Evolutionary conservation across 192 early-diverging fungal species (phyloP).

Genomic region (Coemansia sp.): DNA sequence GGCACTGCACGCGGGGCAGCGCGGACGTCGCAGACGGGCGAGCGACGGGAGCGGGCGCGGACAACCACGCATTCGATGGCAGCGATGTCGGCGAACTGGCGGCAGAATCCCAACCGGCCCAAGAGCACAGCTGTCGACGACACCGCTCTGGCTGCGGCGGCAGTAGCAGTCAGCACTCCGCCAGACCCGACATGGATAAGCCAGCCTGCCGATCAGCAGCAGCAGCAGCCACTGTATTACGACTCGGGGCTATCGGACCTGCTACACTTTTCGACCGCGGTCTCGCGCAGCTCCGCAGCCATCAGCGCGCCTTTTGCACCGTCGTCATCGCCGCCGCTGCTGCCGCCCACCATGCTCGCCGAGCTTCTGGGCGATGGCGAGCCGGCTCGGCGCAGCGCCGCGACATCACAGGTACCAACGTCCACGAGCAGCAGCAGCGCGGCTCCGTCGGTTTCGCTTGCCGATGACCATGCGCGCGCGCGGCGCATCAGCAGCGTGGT

Average conservation of each 20-base stretch:
- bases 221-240: background rate
- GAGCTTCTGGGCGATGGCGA: constrained; percentile 28
- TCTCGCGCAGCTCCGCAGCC: background rate
- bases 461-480: background rate
- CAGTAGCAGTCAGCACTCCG: background rate
- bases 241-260: background rate
- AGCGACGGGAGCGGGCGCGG: constrained; percentile 3
- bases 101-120: constrained; percentile 14
- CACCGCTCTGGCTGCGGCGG: background rate
- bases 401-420: background rate
- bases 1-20: background rate
- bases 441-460: background rate
- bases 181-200: background rate
- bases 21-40: background rate
- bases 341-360: constrained; percentile 33
- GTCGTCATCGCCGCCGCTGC: constrained; percentile 12
- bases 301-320: background rate
- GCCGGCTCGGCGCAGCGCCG: constrained; percentile 1
- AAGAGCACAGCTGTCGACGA: background rate
- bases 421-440: background rate
- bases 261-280: background rate
- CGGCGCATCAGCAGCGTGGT: constrained; percentile 14
- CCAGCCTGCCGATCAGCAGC: background rate
- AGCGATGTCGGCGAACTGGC: constrained; percentile 17
- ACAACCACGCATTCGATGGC: constrained; percentile 8